Conservation (phyloP, 345 rosid genomes). For the Luvunga scandens region DNA sequence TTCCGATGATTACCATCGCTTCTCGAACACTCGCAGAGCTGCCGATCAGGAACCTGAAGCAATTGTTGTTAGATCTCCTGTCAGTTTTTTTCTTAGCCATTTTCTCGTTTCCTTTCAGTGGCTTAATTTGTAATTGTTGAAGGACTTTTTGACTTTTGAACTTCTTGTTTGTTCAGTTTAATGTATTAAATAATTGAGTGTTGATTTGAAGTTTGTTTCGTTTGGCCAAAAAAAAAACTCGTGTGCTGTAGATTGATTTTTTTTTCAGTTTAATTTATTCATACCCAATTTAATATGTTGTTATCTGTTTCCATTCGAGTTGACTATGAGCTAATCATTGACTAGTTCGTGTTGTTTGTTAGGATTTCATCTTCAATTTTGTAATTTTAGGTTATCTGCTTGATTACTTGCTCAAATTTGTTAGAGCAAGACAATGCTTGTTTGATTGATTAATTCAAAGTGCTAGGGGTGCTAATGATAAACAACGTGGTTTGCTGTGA, state of each 20-base stretch:
- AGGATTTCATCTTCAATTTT: neutral
- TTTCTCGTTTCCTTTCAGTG: neutral
- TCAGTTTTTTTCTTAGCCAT: slow-evolving; percentile 36
- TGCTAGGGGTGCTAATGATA: neutral
- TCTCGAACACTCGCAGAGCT: slow-evolving; percentile 27
- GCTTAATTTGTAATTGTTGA: slow-evolving; percentile 1
- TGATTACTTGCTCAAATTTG: neutral
- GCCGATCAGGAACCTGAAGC: slow-evolving; percentile 62
- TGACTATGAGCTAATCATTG: neutral
- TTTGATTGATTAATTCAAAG: neutral
- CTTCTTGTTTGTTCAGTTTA: neutral
- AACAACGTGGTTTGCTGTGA: neutral
- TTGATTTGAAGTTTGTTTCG: neutral
- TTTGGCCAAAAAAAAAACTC: neutral
- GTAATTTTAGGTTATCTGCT: neutral
- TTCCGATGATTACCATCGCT: slow-evolving; percentile 68
- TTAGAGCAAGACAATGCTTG: neutral
- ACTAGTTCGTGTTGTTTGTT: neutral
- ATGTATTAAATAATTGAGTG: neutral
- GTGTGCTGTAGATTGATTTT: neutral
- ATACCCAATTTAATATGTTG: neutral
- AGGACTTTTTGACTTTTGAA: neutral
- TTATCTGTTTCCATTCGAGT: neutral
- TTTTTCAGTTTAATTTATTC: neutral
- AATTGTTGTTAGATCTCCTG: slow-evolving; percentile 73